phyloP scores from a whole-genome alignment of 1,284 basidiomycete genomes.

The Cryptococcus neoformans region DNA sequence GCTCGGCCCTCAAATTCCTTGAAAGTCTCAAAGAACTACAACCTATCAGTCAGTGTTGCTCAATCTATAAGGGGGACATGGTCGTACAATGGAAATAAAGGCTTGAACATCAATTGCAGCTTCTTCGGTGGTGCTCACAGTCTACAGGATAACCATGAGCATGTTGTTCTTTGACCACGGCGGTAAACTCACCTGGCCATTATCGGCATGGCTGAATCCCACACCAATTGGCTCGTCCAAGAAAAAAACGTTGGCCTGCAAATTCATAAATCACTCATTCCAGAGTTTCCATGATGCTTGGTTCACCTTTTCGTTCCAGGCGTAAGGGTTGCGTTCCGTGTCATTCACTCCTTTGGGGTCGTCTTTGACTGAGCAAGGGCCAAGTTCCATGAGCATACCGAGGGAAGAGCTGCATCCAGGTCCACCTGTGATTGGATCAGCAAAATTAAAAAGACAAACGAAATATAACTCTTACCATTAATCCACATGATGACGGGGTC shows the following conservation, averaged over 20 bases:
- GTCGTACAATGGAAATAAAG: slow-evolving; percentile 59
- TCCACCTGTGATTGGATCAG: slow-evolving; percentile 24
- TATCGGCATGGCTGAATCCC: slow-evolving; percentile 64
- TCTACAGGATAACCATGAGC: background rate
- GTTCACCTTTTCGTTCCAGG: slow-evolving; percentile 58
- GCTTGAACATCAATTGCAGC: slow-evolving; percentile 68
- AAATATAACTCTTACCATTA: slow-evolving; percentile 33
- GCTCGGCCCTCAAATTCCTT: slow-evolving; percentile 60
- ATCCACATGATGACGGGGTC: slow-evolving; percentile 52
- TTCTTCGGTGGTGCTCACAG: slow-evolving; percentile 63
- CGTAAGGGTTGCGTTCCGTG: slow-evolving; percentile 50
- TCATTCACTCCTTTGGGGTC: slow-evolving; percentile 42
- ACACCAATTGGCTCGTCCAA: slow-evolving; percentile 58
- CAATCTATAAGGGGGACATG: background rate
- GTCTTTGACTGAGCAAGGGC: slow-evolving; percentile 48
- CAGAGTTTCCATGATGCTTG: background rate
- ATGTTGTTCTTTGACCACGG: background rate
- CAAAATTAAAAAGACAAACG: background rate
- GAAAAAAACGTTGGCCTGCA: slow-evolving; percentile 46
- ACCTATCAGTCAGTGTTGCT: background rate
- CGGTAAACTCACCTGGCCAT: slow-evolving; percentile 51
- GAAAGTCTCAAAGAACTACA: slow-evolving; percentile 67
- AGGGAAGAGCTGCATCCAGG: slow-evolving; percentile 52
- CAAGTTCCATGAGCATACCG: slow-evolving; percentile 55
- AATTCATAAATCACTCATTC: background rate